phyloP scores from a whole-genome alignment of 352 stramenopile genomes.

The Phytophthora pistaciae region DNA sequence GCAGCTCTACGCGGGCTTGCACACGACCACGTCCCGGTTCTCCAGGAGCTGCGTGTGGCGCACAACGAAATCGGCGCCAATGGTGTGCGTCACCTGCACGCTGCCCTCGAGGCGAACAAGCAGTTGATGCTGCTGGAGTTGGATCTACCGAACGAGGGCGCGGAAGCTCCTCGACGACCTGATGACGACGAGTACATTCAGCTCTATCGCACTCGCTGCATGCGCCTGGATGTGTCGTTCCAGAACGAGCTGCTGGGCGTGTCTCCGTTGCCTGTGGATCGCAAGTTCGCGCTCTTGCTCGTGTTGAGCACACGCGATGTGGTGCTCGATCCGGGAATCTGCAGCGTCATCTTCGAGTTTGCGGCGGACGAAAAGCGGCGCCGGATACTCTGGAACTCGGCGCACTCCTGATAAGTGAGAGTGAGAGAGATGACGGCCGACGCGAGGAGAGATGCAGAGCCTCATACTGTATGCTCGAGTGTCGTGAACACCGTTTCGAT shows the following conservation, averaged over 20 bases:
- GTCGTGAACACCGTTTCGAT: not conserved
- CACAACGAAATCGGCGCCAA: slow-evolving; percentile 44
- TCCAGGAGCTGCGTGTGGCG: slow-evolving; percentile 35
- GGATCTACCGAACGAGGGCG: slow-evolving; percentile 35
- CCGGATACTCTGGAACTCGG: slow-evolving; percentile 34
- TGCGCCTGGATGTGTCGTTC: slow-evolving; percentile 41
- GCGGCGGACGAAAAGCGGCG: slow-evolving; percentile 36
- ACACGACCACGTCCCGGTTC: slow-evolving; percentile 16
- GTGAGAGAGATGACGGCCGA: not conserved
- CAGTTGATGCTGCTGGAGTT: slow-evolving; percentile 37
- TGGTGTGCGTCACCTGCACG: slow-evolving; percentile 39
- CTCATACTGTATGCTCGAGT: not conserved
- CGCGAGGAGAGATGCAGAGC: not conserved
- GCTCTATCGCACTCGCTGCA: slow-evolving; percentile 43
- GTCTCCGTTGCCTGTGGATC: slow-evolving; percentile 17
- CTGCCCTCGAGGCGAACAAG: slow-evolving; percentile 40
- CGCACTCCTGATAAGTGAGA: not conserved
- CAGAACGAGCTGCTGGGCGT: slow-evolving; percentile 40
- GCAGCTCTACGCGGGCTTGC: slow-evolving; percentile 29
- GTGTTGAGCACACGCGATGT: slow-evolving; percentile 22
- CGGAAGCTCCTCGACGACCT: slow-evolving; percentile 14
- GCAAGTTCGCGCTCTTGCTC: slow-evolving; percentile 35
- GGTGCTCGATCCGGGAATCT: slow-evolving; percentile 39
- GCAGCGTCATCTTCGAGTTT: slow-evolving; percentile 33
- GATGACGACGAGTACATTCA: slow-evolving; percentile 42